Evolutionary conservation across 441 rosid genomes (phyloP), one percentile per base, ranked within the genome.

Genomic region (Gossypium schwendimanii): DNA sequence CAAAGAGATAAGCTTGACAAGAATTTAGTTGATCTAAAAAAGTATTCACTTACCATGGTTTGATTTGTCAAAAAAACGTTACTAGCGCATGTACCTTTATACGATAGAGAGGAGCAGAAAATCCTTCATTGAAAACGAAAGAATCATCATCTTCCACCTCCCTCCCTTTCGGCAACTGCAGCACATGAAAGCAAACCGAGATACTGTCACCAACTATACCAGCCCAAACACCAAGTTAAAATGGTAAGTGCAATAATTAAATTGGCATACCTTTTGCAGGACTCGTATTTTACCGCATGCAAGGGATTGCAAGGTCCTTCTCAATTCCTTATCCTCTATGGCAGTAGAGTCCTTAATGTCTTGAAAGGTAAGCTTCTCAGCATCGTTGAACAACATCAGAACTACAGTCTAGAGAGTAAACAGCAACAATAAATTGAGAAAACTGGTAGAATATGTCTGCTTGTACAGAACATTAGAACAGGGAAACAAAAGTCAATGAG

Each of bases 271-370:
- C 97, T 96, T 96, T 75, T 78, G 93, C 68, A 96, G 88, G 78
- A 96, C 97, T 21, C 97, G 91, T 73, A 90, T 91, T 93, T 91
- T 96, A 58, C 98, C 98, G 63, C 99, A 96, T 14, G 99, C 99
- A 79, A 96, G 97, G 45, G 99, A 96, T 81, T 93, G 99, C 74
- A 96, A 79, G 50, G 99, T 96, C 81, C 98, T 88, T 72, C 96
- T 86, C 83, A 96, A 85, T 80, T 96, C 99, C 81, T 89, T 93
- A 79, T 96, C 98, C 84, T 96, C 99, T 76, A 96, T 89, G 75
- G 93, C 82, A n/a, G 99, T 96, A 69, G 98, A 85, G 60, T 93
- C 99, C 81, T 91, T 96, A 58, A 96, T 87, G 80, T 96, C 97
- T 87, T 89, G 92, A 77, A 93, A 89, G 85, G 91, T 89, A 79